Conservation (phyloP, 805 yeast species). For the Groenewaldozyma tartarivorans region DNA sequence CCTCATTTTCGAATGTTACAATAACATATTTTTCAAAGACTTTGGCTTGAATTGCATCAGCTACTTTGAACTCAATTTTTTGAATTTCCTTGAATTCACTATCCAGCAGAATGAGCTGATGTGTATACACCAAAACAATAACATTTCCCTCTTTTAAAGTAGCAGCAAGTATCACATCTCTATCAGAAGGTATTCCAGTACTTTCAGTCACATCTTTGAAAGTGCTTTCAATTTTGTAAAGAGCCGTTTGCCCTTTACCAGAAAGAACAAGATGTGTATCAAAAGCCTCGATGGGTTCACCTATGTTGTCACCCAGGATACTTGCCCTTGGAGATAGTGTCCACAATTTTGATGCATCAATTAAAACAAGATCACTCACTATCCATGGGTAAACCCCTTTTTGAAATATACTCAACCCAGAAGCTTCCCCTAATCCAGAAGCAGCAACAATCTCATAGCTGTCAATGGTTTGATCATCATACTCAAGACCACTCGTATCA, state of each 20-base stretch:
- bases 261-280: conserved; percentile 63
- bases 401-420: conserved; percentile 51
- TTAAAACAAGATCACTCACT: conserved; percentile 68
- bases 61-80: conserved; percentile 6
- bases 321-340: conserved; percentile 11
- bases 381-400: conserved; percentile 63
- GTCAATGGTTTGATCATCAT: conserved; percentile 55
- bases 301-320: conserved; percentile 15
- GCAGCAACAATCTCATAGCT: conserved; percentile 63
- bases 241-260: conserved; percentile 40
- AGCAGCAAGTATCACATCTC: conserved; percentile 58
- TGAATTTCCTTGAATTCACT: conserved; percentile 9
- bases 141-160: conserved; percentile 45
- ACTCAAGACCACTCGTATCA: conserved; percentile 48
- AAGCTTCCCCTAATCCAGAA: conserved; percentile 50
- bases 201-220: conserved; percentile 49
- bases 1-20: conserved; percentile 20
- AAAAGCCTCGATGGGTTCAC: conserved; percentile 28
- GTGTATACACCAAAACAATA: conserved; percentile 67
- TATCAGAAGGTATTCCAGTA: conserved; percentile 51
- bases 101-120: conserved; percentile 47
- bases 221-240: conserved; percentile 26
- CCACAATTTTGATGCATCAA: conserved; percentile 34
- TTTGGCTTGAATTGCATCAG: conserved; percentile 14
- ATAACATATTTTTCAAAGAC: conserved; percentile 20